Base-by-base conservation (phyloP, 257 asterid genomes). In the Lantana camara region DNA sequence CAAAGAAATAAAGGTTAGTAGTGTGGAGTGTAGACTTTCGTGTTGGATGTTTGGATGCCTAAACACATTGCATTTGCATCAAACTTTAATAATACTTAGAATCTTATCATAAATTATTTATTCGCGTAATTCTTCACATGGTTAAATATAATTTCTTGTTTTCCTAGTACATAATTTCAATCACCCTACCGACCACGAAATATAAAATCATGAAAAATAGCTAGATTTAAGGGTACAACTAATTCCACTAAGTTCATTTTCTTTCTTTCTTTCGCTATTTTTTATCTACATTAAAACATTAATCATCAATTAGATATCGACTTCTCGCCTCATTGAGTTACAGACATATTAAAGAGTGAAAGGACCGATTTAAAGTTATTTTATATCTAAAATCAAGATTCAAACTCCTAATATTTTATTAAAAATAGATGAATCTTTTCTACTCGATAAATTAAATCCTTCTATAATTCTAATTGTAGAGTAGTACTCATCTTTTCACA, bases 111-210 rank as follows among this genome's bases (percentile, higher is more conserved):
- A 4, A 44, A 64, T 65, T 9, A 65, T 23, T 6, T 52, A 60
- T 58, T 45, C 68, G 1, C 32, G n/a, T 15, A 20, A 46, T 19
- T 27, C 1, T 7, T 46, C 80, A 53, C 67, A 56, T 75, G 80
- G 5, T 13, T 51, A 12, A 69, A 30, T 53, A 1, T 21, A 48
- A 17, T 15, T 1, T 7, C 0, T 1, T 27, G 17, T 5, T 40
- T 37, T 64, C 41, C 3, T 10, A 23, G 7, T 9, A 12, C 17
- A 24, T 44, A 19, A 47, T 19, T 34, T n/a, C n/a, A 60, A 2
- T 46, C 48, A 37, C 80, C 80, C 64, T 60, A 71, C 77, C 80
- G 68, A 66, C 71, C 77, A 52, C 21, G 6, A 37, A 13, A 17
- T 4, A 53, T 23, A 52, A 13, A 19, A 9, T 20, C 1, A 29